Percentiles rank a stretch among this genome's conserved stretches.
Evolutionary conservation across 768 basidiomycete genomes (phyloP).

Genomic region (Phanerodontia chrysosporium): DNA sequence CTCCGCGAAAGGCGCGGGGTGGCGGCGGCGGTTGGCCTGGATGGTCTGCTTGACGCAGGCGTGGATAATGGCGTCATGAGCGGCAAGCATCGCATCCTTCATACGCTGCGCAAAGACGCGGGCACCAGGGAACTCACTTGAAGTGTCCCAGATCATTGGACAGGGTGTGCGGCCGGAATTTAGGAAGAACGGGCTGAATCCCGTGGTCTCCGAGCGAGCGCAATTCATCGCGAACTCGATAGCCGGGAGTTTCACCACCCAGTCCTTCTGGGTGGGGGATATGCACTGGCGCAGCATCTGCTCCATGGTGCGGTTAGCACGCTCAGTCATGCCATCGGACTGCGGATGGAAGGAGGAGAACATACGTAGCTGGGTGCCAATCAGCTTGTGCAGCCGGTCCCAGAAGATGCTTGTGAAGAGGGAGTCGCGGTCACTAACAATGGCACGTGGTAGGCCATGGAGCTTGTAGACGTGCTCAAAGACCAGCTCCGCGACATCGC

Average conservation of each 20-base stretch:
- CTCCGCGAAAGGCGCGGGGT: constrained; percentile 8
- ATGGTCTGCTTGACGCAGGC: constrained; percentile 31
- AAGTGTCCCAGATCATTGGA: constrained; percentile 27
- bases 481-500: constrained; percentile 33
- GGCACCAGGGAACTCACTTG: constrained; percentile 25
- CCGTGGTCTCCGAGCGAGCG: constrained; percentile 30
- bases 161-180: constrained; percentile 29
- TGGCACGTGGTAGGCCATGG: constrained; percentile 35
- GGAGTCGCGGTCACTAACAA: constrained; percentile 38
- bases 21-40: constrained; percentile 21
- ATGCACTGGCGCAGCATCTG: constrained; percentile 30
- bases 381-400: constrained; percentile 28
- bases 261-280: constrained; percentile 27
- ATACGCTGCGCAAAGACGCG: constrained; percentile 22
- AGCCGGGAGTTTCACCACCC: constrained; percentile 28
- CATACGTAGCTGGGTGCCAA: constrained; percentile 30
- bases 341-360: constrained; percentile 11
- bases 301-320: constrained; percentile 28
- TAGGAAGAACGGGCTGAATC: constrained; percentile 34
- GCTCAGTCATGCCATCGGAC: constrained; percentile 26
- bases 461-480: constrained; percentile 32
- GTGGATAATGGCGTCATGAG: constrained; percentile 29
- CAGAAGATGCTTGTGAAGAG: constrained; percentile 43
- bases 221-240: constrained; percentile 37
- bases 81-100: constrained; percentile 26